Conservation (phyloP, 2,329 filamentous ascomycete species). For the Xylaria sp. region DNA sequence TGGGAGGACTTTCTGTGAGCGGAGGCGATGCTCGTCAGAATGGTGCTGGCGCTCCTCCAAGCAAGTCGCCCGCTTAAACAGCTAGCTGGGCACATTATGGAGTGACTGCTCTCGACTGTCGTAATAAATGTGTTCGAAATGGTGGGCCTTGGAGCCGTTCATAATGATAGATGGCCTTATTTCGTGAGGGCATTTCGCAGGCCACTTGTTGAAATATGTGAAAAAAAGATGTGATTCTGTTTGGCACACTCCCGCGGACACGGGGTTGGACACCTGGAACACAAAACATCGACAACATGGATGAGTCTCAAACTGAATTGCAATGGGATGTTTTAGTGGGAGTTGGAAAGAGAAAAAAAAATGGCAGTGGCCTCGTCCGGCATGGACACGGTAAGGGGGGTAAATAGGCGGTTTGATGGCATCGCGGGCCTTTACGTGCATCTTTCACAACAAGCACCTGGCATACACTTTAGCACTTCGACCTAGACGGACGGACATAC, state of each 20-base stretch:
- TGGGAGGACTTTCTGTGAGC: constrained; percentile 77
- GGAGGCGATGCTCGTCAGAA: constrained; percentile 72
- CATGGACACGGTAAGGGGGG: constrained; percentile 40
- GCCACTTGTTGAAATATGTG: constrained; percentile 50
- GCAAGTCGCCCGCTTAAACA: constrained; percentile 68
- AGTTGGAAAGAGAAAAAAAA: constrained; percentile 55
- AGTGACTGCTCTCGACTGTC: constrained; percentile 34
- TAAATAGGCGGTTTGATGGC: constrained; percentile 41
- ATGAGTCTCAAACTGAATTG: constrained; percentile 42
- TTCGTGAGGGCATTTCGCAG: constrained; percentile 33
- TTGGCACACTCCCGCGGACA: constrained; percentile 45
- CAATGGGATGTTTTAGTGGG: constrained; percentile 51
- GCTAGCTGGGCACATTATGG: constrained; percentile 32
- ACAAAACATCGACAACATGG: constrained; percentile 24
- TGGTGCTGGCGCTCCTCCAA: constrained; percentile 64
- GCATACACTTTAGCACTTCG: constrained; percentile 47
- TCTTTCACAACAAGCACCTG: constrained; percentile 45
- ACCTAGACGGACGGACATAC: constrained; percentile 45
- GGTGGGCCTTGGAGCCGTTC: constrained; percentile 51
- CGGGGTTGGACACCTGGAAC: constrained; percentile 25
- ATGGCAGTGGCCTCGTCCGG: constrained; percentile 42
- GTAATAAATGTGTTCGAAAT: constrained; percentile 54
- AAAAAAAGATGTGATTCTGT: constrained; percentile 49
- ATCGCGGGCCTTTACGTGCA: constrained; percentile 38
- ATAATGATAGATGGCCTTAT: constrained; percentile 24